Base-by-base conservation (phyloP, 1,139 yeast species). In the Kurtzmaniella quercitrusa region DNA sequence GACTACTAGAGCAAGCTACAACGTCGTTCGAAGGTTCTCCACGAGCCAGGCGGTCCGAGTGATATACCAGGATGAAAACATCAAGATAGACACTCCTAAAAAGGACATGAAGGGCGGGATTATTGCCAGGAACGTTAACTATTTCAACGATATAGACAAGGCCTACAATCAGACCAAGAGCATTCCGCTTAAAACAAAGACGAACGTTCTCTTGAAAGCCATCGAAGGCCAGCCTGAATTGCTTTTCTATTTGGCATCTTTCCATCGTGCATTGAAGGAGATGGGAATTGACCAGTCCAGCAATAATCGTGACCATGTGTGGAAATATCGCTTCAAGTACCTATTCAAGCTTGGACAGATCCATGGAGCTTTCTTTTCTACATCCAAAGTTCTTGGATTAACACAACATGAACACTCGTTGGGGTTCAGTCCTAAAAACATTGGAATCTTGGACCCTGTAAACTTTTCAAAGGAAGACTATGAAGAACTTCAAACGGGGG, bases 361-460 rank as follows among this genome's bases (percentile, higher is more conserved):
- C 24, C 72, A 71, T 49, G 46, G 55, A 12, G 55, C 68, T n/a
- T 72, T 73, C 44, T 73, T 77, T 76, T 71, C 64, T 8, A 54
- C 59, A 39, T 68, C 75, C 48, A 59, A 57, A 36, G 42, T 57
- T 14, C 47, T 57, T 38, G 65, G 68, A 34, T 54, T 71, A 10
- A 60, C 75, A 9, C 58, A 64, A 40, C 68, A 64, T 40, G 50
- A 44, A 3, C 75, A 73, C 49, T 44, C 44, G 37, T 51, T 73
- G 18, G 51, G 55, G 6, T 57, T 55, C 41, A 54, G 58, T 41
- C 56, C 63, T 2, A 38, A 50, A 9, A 51, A 63, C 40, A 52
- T 73, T 34, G 78, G 78, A 10, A 46, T 72, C 12, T 54, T 73
- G 41, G 77, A 72, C 51, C 78, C 78, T 0, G 52, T 49, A 38